Percentiles rank a stretch among this genome's conserved stretches.
phyloP scores from a whole-genome alignment of 2,329 filamentous ascomycete species.

The Ustilaginoidea virens region DNA sequence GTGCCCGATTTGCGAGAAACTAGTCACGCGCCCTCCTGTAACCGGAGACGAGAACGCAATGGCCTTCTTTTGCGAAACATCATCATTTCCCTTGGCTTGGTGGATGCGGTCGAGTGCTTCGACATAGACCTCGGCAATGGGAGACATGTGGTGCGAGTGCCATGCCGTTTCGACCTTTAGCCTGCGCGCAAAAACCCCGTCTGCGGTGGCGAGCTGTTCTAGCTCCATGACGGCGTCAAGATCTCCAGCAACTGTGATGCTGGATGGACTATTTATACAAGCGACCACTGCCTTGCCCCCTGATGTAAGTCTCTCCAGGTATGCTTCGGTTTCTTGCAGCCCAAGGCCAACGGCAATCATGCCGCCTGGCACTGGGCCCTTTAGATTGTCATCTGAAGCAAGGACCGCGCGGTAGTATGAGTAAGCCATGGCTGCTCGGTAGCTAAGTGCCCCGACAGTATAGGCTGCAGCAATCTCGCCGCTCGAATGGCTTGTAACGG shows the following conservation, averaged over 20 bases:
- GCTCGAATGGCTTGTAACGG: constrained; percentile 15
- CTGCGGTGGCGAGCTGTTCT: constrained; percentile 9
- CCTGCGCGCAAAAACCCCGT: constrained; percentile 14
- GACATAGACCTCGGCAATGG: constrained; percentile 1
- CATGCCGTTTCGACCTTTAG: constrained; percentile 19
- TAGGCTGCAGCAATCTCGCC: constrained; percentile 22
- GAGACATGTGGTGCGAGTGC: constrained; percentile 9
- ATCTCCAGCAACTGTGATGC: constrained; percentile 16
- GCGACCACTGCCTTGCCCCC: constrained; percentile 4
- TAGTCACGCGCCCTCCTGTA: neutral
- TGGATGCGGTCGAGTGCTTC: neutral
- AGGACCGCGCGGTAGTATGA: constrained; percentile 7
- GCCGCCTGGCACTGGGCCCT: constrained; percentile 1
- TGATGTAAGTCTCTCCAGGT: neutral
- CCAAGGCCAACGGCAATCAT: constrained; percentile 7
- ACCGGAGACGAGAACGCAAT: constrained; percentile 1
- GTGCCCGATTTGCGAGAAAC: neutral
- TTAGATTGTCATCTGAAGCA: constrained; percentile 1
- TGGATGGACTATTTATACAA: constrained; percentile 12
- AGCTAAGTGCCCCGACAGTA: constrained; percentile 12
- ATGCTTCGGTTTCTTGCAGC: constrained; percentile 1
- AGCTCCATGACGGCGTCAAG: constrained; percentile 9
- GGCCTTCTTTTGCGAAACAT: no score
- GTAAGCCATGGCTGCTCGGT: constrained; percentile 6
- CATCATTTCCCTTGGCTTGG: no score